Evolutionary conservation across 768 basidiomycete species (phyloP).

Genomic region (Tulasnella sp.): DNA sequence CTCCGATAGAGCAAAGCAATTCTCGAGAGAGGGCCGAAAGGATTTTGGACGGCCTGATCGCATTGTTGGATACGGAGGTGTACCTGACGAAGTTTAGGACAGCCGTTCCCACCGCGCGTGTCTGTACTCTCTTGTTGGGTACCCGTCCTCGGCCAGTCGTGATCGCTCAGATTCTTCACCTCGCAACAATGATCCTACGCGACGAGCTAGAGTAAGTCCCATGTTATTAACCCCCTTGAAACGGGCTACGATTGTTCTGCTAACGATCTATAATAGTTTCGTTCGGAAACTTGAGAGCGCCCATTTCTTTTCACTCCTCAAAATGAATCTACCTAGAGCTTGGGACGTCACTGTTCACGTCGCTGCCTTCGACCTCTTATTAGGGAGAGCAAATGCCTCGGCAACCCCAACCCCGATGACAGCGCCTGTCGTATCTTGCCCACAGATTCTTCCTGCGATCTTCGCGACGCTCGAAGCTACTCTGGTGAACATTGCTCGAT

Average conservation of each 20-base stretch:
- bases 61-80: constrained; percentile 43
- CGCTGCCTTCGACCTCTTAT: constrained; percentile 56
- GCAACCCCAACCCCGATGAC: not conserved
- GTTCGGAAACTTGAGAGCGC: constrained; percentile 73
- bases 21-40: constrained; percentile 53
- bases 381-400: constrained; percentile 35
- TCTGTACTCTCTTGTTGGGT: constrained; percentile 70
- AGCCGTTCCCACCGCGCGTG: constrained; percentile 65
- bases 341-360: constrained; percentile 64
- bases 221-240: not conserved
- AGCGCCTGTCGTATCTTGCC: constrained; percentile 35
- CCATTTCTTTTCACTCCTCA: constrained; percentile 72
- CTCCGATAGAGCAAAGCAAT: constrained; percentile 41
- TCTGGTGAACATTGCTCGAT: too few species aligned
- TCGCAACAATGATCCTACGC: constrained; percentile 48
- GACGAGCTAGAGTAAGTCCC: constrained; percentile 5
- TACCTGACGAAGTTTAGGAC: constrained; percentile 62
- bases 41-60: constrained; percentile 54
- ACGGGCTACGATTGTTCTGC: not conserved
- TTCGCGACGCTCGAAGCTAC: constrained; percentile 48
- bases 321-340: constrained; percentile 47
- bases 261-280: constrained; percentile 35
- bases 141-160: constrained; percentile 54
- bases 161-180: constrained; percentile 45
- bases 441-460: constrained; percentile 62